These are phyloP conservation scores for Suillus placidus DNA, from an alignment of 768 basidiomycete species.

Conservation along the genomic window DNA sequence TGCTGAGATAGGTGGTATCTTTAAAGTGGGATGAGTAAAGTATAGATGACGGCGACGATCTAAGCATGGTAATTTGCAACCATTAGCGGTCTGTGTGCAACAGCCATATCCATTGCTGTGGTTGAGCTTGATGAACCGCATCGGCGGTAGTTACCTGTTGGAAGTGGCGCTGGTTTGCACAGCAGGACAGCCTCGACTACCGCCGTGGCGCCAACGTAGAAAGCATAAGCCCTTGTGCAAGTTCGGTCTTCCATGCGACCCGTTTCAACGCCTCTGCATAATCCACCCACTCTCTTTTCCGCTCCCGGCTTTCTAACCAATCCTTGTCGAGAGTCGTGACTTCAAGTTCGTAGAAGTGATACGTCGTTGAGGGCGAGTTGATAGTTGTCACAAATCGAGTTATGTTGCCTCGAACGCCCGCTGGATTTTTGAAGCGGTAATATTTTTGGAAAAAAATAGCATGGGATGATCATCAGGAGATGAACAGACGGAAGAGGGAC, in stretches of 20 bases:
- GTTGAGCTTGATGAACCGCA: constrained; percentile 13
- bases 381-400: constrained; percentile 86
- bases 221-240: constrained; percentile 72
- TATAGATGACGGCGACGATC: constrained; percentile 28
- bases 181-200: constrained; percentile 29
- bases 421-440: constrained; percentile 45
- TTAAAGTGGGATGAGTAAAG: constrained; percentile 27
- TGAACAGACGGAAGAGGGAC: constrained; percentile 73
- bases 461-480: constrained; percentile 64
- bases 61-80: constrained; percentile 17
- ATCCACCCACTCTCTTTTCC: constrained; percentile 86
- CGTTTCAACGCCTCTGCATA: constrained; percentile 77
- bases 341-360: constrained; percentile 91
- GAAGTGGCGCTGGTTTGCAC: constrained; percentile 1
- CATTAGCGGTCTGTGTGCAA: constrained; percentile 20
- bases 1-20: constrained; percentile 30
- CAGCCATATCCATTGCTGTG: constrained; percentile 9
- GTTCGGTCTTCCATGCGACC: constrained; percentile 84
- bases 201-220: constrained; percentile 69
- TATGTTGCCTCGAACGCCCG: constrained; percentile 85
- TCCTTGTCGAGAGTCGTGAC: constrained; percentile 73
- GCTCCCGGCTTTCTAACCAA: constrained; percentile 82
- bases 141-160: constrained; percentile 13
- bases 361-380: constrained; percentile 75
- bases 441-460: constrained; percentile 37